These are phyloP conservation scores for Erucastrum elatum DNA, from an alignment of 345 rosid species.

Conservation along the genomic window DNA sequence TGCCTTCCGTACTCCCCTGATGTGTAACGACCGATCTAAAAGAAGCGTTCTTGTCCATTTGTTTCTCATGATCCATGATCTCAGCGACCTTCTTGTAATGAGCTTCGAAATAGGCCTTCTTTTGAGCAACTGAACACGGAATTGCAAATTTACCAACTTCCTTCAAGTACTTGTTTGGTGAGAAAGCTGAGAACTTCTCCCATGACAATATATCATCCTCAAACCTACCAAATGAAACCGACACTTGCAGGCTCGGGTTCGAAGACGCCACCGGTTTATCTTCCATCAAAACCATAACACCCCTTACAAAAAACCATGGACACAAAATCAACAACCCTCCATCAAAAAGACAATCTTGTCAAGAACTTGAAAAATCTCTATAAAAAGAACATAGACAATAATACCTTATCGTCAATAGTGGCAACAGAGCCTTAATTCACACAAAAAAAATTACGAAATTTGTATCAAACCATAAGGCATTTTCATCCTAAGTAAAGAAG, in stretches of 20 bases:
- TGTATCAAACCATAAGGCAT: constrained; percentile 17
- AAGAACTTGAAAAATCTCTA: constrained; percentile 18
- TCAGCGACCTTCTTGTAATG: constrained; percentile 92
- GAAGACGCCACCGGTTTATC: constrained; percentile 47
- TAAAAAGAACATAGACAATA: background rate
- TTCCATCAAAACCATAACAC: constrained; percentile 29
- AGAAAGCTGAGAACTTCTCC: constrained; percentile 90
- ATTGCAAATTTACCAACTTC: constrained; percentile 94
- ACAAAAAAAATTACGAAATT: constrained; percentile 19
- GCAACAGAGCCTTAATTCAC: constrained; percentile 40
- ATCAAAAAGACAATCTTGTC: constrained; percentile 25
- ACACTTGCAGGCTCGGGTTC: constrained; percentile 61
- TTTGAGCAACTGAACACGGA: constrained; percentile 91
- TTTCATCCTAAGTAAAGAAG: constrained; percentile 28
- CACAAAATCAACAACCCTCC: constrained; percentile 7
- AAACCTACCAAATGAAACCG: constrained; percentile 90
- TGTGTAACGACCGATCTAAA: constrained; percentile 27
- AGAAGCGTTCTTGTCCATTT: constrained; percentile 39
- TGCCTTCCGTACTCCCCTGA: constrained; percentile 37
- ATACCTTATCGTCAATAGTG: constrained; percentile 56
- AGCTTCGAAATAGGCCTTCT: constrained; percentile 91
- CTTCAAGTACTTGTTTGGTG: constrained; percentile 89
- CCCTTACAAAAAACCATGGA: constrained; percentile 24
- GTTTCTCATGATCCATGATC: constrained; percentile 62
- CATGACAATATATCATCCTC: constrained; percentile 86